Evolutionary conservation across 495 filamentous ascomycete genomes (phyloP).

Genomic region (Talaromyces thailandensis): DNA sequence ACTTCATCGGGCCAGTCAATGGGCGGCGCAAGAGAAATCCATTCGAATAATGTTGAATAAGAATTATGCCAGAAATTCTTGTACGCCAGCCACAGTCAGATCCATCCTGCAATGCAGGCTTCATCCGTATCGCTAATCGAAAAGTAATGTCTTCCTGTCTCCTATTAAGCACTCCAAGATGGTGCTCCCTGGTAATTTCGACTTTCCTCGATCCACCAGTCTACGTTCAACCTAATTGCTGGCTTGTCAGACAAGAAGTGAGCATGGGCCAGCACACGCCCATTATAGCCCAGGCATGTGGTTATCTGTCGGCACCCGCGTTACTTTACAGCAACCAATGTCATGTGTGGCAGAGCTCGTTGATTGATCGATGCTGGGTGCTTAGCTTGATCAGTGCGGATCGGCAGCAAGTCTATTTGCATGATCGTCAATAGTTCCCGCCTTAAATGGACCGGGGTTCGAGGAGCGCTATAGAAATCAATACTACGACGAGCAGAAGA

Average conservation of each 20-base stretch:
- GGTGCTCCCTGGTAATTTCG: neutral
- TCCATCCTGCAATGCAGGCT: neutral
- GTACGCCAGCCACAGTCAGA: conserved; percentile 1
- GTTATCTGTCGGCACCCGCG: neutral
- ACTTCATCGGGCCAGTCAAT: neutral
- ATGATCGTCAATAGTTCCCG: neutral
- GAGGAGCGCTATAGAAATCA: neutral
- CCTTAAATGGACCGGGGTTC: neutral
- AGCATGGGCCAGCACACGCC: neutral
- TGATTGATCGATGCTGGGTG: neutral
- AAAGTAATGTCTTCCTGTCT: neutral
- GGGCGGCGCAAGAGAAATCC: neutral
- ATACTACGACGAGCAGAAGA: neutral
- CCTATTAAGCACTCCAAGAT: neutral
- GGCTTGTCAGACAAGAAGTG: neutral
- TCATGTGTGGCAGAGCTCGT: neutral
- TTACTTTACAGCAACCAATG: neutral
- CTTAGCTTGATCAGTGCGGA: neutral
- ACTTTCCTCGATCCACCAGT: neutral
- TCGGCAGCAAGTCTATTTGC: conserved; percentile 2
- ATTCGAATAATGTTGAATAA: neutral
- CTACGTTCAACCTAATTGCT: neutral
- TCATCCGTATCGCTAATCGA: neutral
- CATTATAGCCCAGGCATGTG: neutral
- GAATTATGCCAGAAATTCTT: neutral